phyloP scores from a whole-genome alignment of 106 monocot genomes.

The Cymbidium sinense region DNA sequence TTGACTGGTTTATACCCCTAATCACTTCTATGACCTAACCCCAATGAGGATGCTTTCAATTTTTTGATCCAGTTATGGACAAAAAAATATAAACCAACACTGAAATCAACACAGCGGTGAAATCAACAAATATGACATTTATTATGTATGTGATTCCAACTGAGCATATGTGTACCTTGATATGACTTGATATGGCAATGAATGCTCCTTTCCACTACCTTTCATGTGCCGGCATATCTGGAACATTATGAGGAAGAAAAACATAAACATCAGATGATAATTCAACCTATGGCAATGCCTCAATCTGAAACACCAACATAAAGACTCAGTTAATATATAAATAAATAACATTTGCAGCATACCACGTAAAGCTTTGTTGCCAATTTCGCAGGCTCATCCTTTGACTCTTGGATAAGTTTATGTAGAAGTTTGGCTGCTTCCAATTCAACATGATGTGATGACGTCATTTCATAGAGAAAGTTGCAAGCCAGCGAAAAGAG shows the following conservation, averaged over 20 bases:
- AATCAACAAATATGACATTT: conserved; percentile 1
- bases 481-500: neutral
- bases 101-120: neutral
- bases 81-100: neutral
- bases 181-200: conserved; percentile 79
- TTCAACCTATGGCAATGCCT: neutral
- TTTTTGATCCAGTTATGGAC: neutral
- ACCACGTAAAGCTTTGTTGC: conserved; percentile 96
- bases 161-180: conserved; percentile 38
- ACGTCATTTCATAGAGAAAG: conserved; percentile 44
- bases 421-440: conserved; percentile 95
- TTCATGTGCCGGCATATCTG: conserved; percentile 85
- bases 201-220: conserved; percentile 74
- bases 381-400: conserved; percentile 90
- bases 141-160: conserved; percentile 2
- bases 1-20: no score
- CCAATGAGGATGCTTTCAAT: neutral
- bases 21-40: neutral
- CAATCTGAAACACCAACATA: neutral
- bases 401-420: conserved; percentile 94
- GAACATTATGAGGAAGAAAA: conserved; percentile 7
- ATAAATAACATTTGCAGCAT: conserved; percentile 5
- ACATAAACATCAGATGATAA: conserved; percentile 7
- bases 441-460: conserved; percentile 81
- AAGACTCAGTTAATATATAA: neutral